Base-by-base conservation (phyloP, 2,329 filamentous ascomycete species). In the Colletotrichum gigasporum region DNA sequence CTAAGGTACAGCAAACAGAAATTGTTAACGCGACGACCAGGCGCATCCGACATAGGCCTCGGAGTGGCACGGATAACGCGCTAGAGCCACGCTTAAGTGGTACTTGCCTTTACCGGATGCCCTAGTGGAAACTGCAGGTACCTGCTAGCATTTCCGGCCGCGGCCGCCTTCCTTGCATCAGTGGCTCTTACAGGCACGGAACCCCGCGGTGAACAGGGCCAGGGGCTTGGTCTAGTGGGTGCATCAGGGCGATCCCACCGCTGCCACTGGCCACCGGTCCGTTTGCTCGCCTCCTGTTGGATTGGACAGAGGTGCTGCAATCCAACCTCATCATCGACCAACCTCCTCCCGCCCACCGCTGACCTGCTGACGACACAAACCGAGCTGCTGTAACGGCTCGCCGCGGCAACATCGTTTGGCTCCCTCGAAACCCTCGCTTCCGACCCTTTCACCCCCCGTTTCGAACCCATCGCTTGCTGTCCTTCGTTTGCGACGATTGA, bases 171-270 rank as follows among this genome's bases (percentile, higher is more conserved):
- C 51, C 58, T 35, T 58, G 47, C 52, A 56, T 63, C 58, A 28
- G 35, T 10, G 44, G 30, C 35, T 63, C 51, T 41, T 58, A 22
- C 52, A 65, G 51, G 60, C 37, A 63, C 44, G 52, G 53, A 48
- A 65, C 63, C 63, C 63, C 63, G 63, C 63, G 59, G 30, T 63
- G n/a, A 50, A 61, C 57, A 62, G 56, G 62, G 57, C 62, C 50
- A 62, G 62, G 62, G 62, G 48, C 56, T 62, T 44, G 48, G 41
- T 62, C 55, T 65, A 65, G 62, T 42, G 62, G 62, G 56, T 24
- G 56, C 56, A 65, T 35, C 48, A 62, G 62, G 62, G 62, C 56
- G 50, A 62, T 62, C 57, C 42, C 34, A 65, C 61, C 55, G 24
- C 48, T 53, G 26, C 24, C 24, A 64, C 55, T 55, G 41, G 42